A percentile compares a stretch with the other conserved stretches of the same genome.
Conservation (phyloP, 805 yeast species). For the Lipomyces oligophaga region DNA sequence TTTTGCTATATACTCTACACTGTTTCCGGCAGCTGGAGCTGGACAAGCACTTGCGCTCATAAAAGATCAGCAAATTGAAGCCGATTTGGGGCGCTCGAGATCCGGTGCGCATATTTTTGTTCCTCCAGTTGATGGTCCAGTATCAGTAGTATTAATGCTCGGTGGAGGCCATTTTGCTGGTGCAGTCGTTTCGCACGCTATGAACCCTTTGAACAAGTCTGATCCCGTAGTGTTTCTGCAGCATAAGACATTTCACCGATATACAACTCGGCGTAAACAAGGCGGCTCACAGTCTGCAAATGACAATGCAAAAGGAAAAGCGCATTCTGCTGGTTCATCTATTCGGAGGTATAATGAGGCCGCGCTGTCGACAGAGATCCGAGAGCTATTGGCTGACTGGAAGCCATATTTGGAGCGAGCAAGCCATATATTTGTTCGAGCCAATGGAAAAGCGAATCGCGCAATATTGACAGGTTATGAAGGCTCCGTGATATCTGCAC, state of each 20-base stretch:
- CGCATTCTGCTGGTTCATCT: slow-evolving; percentile 91
- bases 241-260: slow-evolving; percentile 87
- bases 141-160: slow-evolving; percentile 81
- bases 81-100: slow-evolving; percentile 40
- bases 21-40: slow-evolving; percentile 30
- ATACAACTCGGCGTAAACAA: slow-evolving; percentile 93
- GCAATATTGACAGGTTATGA: slow-evolving; percentile 60
- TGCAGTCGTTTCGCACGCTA: slow-evolving; percentile 77
- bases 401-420: slow-evolving; percentile 55
- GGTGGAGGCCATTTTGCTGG: slow-evolving; percentile 99
- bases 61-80: slow-evolving; percentile 45
- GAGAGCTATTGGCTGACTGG: slow-evolving; percentile 67
- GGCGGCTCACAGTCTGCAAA: slow-evolving; percentile 95
- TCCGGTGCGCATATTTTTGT: slow-evolving; percentile 24
- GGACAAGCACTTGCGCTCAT: slow-evolving; percentile 48
- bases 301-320: slow-evolving; percentile 91
- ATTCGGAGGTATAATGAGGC: slow-evolving; percentile 87
- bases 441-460: slow-evolving; percentile 67
- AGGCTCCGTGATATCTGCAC: slow-evolving; percentile 51
- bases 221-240: slow-evolving; percentile 63
- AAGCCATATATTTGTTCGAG: slow-evolving; percentile 69
- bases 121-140: too few relatives aligned
- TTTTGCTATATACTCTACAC: slow-evolving; percentile 20
- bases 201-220: slow-evolving; percentile 46
- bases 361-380: slow-evolving; percentile 73